Evolutionary conservation across 805 yeast species (phyloP), one percentile per base, ranked within the genome.

Genomic region (Kodamaea neixiangensis): DNA sequence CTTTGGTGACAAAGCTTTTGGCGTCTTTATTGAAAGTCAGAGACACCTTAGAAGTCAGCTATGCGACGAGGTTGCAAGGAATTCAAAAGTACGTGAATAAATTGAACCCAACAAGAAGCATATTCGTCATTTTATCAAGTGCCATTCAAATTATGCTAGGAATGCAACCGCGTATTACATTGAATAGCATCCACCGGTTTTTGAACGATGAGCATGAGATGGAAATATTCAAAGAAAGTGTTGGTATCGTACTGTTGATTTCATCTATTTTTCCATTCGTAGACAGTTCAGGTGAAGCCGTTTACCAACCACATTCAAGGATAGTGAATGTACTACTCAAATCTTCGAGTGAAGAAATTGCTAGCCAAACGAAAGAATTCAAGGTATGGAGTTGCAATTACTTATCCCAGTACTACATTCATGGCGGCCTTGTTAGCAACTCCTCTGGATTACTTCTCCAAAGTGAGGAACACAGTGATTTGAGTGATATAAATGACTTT

Each of bases 311-410:
- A 18, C 21, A 34, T 7, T 11, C 47, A 19, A 43, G 41, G 13
- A 42, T 52, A 31, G 55, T 49, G 6, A 37, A 44, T 15, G 35
- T 47, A 6, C 44, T 53, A 13, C 31, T 57, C 40, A 33, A 31
- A 4, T 14, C 50, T 9, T 11, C 47, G 3, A 34, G 21, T 14
- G 39, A 33, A 19, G 33, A 31, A 14, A 34, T 44, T 49, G 50
- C 25, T 5, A 10, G 46, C 31, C 56, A 47, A 14, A 51, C 62
- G 5, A 50, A 48, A 13, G 52, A 51, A 1, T 64, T 61, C 47
- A 52, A 50, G 25, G n/a, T 49, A 5, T 66, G 70, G 71, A 48
- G 61, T 35, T 59, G 64, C 4, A 49, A 49, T 5, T 65, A 65
- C 46, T 38, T 67, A 14, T 57, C 65, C 7, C 51, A 51, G 19